These are phyloP conservation scores for Salinomyces thailandicus DNA, from an alignment of 2,329 filamentous ascomycete species.

Conservation along the genomic window DNA sequence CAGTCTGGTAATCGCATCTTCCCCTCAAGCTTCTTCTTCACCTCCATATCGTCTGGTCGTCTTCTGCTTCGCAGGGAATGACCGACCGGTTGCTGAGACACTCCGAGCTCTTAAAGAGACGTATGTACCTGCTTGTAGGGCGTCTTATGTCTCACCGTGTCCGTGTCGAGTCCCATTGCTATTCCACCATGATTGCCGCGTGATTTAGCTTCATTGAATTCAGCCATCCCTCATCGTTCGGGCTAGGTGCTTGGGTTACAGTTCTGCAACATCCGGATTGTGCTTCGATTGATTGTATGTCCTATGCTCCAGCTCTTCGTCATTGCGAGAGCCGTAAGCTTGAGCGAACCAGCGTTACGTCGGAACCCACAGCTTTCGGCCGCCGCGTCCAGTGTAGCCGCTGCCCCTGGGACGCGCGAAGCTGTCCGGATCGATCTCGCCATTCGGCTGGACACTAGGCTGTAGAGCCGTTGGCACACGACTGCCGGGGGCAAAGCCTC, in stretches of 20 bases:
- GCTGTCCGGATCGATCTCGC: constrained; percentile 29
- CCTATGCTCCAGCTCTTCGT: neutral
- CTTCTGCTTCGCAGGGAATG: neutral
- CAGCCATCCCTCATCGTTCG: no score
- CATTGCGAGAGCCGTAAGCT: no score
- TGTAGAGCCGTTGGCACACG: constrained; percentile 4
- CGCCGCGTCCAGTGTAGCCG: constrained; percentile 18
- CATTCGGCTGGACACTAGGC: constrained; percentile 9
- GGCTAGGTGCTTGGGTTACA: no score
- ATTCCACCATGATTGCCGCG: no score
- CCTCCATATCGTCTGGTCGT: neutral
- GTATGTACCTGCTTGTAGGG: neutral
- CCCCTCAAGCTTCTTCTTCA: neutral
- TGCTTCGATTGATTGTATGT: neutral
- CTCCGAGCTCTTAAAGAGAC: neutral
- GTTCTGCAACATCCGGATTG: neutral
- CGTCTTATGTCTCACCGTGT: neutral
- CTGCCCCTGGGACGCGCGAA: constrained; percentile 25
- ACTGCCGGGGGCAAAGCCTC: constrained; percentile 8
- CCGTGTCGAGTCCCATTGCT: neutral
- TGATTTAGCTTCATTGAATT: no score
- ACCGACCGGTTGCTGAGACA: neutral
- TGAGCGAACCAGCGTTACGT: constrained; percentile 13
- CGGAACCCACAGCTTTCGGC: constrained; percentile 27
- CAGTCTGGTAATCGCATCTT: constrained; percentile 2